These are phyloP conservation scores for Pichia sp. DNA, from an alignment of 1,139 yeast species.

Conservation along the genomic window DNA sequence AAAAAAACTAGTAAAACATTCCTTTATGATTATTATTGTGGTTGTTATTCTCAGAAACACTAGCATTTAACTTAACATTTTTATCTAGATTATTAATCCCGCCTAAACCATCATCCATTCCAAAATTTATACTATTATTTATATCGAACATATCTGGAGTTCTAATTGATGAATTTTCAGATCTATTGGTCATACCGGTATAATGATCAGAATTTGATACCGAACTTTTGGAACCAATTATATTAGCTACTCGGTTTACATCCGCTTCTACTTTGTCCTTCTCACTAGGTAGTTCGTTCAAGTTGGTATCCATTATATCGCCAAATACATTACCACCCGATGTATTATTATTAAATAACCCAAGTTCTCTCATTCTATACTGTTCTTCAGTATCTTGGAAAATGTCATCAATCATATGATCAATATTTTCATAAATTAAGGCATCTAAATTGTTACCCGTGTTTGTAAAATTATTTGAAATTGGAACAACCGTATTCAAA, in stretches of 20 bases:
- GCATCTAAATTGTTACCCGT: constrained; percentile 6
- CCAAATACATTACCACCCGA: not conserved
- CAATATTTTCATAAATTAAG: constrained; percentile 14
- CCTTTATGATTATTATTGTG: too few species aligned
- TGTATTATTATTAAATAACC: constrained; percentile 7
- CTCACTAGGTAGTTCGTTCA: not conserved
- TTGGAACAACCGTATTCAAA: constrained; percentile 6
- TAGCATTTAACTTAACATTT: not conserved
- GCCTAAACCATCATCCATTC: not conserved
- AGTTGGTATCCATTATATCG: not conserved
- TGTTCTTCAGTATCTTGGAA: constrained; percentile 6
- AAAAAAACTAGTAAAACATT: too few species aligned
- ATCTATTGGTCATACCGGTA: not conserved
- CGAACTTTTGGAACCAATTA: not conserved
- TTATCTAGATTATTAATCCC: not conserved
- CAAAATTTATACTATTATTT: not conserved
- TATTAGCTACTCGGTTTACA: too few species aligned
- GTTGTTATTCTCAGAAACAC: too few species aligned
- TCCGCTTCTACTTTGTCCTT: not conserved
- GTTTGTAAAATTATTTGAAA: constrained; percentile 1
- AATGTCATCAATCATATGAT: constrained; percentile 16
- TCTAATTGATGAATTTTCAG: not conserved
- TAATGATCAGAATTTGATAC: not conserved
- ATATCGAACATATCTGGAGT: not conserved
- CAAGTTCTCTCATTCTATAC: constrained; percentile 5